Base-by-base conservation (phyloP, 192 early-diverging fungal species). In the Podila minutissima region DNA sequence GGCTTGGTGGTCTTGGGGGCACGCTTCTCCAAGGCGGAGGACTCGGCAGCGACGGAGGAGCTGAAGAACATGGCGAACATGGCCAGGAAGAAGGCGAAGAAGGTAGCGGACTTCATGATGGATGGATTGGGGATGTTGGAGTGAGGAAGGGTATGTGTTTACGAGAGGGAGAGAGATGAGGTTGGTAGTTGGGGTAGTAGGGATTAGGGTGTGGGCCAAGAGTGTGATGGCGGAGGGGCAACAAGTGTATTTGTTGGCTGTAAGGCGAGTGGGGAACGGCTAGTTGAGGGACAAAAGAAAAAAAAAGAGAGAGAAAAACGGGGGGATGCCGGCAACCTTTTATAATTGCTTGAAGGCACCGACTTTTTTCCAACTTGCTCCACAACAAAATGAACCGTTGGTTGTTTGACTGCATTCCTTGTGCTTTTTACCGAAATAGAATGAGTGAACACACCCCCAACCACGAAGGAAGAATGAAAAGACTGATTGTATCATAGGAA, bases 21-120 rank as follows among this genome's bases (percentile, higher is more conserved):
- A 20, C 75, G 62, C 75, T 71, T 78, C 69, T 78, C 75, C n/a
- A 78, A 59, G 6, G 50, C 33, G 9, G 31, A 22, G 35, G 37
- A 35, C 41, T 69, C 60, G 32, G 50, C 33, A 38, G 51, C 62
- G 50, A 37, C 22, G 49, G 51, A 20, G 33, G 59, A 48, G 55
- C 46, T 69, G 71, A 71, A 81, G 71, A 73, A 26, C 67, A 81
- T 73, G 71, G 77, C 76, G n/a, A 79, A 72, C 61, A 79, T 60
- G 67, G 77, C 77, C 77, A 81, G 11, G 62, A 72, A 69, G 62
- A 65, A 66, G 67, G 77, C 77, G 37, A 81, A 64, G 49, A 81
- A 53, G 29, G 67, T 64, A 15, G 65, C 35, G 71, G 77, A 50
- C 69, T 66, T 81, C 77, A 79, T 79, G 55, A 61, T 76, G 66